Conservation (phyloP, 116 monocot species). For the Dioscorea cayenensis region DNA sequence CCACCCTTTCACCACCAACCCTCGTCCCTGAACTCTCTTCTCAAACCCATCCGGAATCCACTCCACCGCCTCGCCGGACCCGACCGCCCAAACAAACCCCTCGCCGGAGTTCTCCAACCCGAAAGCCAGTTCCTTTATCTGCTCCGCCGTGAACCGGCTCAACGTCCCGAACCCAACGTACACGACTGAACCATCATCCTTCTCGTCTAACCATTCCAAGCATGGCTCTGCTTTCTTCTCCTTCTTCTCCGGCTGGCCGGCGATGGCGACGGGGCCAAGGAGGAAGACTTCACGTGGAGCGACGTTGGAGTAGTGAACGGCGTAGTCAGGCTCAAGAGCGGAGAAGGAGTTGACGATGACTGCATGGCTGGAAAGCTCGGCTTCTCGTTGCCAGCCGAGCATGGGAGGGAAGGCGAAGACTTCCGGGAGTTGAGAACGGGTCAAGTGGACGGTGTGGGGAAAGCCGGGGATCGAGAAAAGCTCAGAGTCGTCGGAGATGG, state of each 20-base stretch:
- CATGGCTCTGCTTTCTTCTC: neutral
- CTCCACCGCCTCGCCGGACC: neutral
- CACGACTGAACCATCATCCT: neutral
- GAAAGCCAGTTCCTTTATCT: neutral
- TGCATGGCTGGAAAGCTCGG: constrained; percentile 14
- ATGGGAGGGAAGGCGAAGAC: no score
- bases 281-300: constrained; percentile 12
- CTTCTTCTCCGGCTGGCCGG: neutral
- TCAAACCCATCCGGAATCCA: constrained; percentile 15
- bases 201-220: neutral
- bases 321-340: constrained; percentile 27
- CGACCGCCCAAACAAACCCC: neutral
- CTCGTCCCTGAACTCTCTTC: neutral
- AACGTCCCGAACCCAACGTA: no score
- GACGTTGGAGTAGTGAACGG: constrained; percentile 6
- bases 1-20: constrained; percentile 16
- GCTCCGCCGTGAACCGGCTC: no score
- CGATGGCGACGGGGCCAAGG: constrained; percentile 19
- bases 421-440: neutral
- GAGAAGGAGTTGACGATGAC: constrained; percentile 36
- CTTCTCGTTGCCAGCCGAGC: neutral
- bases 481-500: neutral
- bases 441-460: constrained; percentile 20
- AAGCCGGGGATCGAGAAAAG: constrained; percentile 11
- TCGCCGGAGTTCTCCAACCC: neutral